phyloP scores from a whole-genome alignment of 139 green algal genomes.

The Chlamydomonas applanata region DNA sequence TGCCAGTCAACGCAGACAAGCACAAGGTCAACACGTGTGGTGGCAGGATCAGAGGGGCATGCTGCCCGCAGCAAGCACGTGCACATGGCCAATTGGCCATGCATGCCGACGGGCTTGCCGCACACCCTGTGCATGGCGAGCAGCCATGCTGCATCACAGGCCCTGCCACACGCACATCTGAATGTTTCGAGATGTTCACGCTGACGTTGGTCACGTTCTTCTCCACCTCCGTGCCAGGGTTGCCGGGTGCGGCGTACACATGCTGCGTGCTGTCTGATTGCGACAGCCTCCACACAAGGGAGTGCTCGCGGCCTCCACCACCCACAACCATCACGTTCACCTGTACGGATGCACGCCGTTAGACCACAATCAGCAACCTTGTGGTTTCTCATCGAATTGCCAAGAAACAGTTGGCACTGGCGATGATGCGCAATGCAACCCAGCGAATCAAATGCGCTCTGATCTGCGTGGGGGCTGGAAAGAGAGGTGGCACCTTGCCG shows the following conservation, averaged over 20 bases:
- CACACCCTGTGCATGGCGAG: neutral
- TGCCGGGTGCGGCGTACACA: conserved; percentile 82
- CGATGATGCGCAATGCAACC: too few relatives aligned
- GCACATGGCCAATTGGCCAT: neutral
- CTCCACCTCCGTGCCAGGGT: conserved; percentile 78
- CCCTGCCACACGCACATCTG: conserved; percentile 32
- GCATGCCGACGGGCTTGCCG: neutral
- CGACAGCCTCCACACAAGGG: conserved; percentile 84
- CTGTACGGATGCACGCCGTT: conserved; percentile 16
- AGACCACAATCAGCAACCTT: too few relatives aligned
- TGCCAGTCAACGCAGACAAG: neutral
- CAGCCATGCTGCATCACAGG: too few relatives aligned
- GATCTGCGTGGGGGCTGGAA: too few relatives aligned
- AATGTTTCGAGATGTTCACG: conserved; percentile 50
- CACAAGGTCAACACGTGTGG: neutral
- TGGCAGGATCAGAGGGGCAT: neutral
- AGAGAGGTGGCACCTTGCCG: too few relatives aligned
- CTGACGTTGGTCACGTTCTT: conserved; percentile 45
- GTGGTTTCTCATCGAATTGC: too few relatives aligned
- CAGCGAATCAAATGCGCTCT: too few relatives aligned
- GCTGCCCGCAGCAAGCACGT: neutral
- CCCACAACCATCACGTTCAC: conserved; percentile 88
- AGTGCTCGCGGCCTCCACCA: conserved; percentile 85
- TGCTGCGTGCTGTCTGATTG: conserved; percentile 58
- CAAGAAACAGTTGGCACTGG: too few relatives aligned